Evolutionary conservation across 108 stramenopile species (phyloP).

Genomic region (Craspedostauros australis): DNA sequence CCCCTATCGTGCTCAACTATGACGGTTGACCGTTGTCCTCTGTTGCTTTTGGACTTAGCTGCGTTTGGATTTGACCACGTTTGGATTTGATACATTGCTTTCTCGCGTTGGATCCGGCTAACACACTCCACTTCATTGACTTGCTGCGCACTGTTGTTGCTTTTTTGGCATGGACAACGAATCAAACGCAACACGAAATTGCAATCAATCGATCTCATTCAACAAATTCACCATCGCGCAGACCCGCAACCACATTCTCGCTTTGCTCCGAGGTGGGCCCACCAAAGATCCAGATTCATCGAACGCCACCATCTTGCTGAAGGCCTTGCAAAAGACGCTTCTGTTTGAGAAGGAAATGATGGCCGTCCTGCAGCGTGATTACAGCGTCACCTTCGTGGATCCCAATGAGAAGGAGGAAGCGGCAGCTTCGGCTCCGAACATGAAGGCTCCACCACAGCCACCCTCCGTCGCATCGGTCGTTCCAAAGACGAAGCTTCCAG

Average conservation of each 20-base stretch:
- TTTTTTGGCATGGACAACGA: too few relatives aligned
- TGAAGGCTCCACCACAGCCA: slow-evolving; percentile 15
- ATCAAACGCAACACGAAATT: too few relatives aligned
- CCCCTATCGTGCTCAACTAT: too few relatives aligned
- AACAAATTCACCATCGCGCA: too few relatives aligned
- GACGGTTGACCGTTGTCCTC: too few relatives aligned
- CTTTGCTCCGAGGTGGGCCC: slow-evolving; percentile 33
- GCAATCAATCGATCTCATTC: too few relatives aligned
- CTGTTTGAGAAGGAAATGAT: slow-evolving; percentile 95
- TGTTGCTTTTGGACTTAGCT: too few relatives aligned
- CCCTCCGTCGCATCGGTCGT: background rate
- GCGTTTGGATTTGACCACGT: too few relatives aligned
- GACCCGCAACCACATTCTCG: slow-evolving; percentile 42
- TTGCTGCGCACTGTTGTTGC: too few relatives aligned
- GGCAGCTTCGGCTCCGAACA: slow-evolving; percentile 2
- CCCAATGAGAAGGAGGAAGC: slow-evolving; percentile 14
- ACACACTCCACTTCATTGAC: too few relatives aligned
- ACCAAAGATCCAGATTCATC: slow-evolving; percentile 51
- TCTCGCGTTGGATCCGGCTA: too few relatives aligned
- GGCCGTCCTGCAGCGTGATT: slow-evolving; percentile 70
- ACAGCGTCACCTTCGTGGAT: slow-evolving; percentile 42
- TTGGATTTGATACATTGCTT: too few relatives aligned
- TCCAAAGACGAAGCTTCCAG: slow-evolving; percentile 3
- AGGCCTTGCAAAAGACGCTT: slow-evolving; percentile 91
- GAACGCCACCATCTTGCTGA: slow-evolving; percentile 86